phyloP scores from a whole-genome alignment of 1,139 yeast genomes.

The Arxiozyma telluris region DNA sequence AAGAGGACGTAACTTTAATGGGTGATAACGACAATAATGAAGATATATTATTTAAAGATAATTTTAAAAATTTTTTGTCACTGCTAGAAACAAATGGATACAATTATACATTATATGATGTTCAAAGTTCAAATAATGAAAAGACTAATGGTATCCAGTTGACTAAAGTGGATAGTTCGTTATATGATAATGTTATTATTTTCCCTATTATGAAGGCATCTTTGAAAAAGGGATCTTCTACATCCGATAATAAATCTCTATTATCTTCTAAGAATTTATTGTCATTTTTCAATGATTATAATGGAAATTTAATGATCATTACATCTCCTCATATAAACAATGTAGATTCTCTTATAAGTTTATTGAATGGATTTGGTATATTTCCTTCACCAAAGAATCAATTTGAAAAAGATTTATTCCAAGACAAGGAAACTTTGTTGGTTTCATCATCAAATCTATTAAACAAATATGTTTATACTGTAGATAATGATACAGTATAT shows the following conservation, averaged over 20 bases:
- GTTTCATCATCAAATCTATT: slow-evolving; percentile 17
- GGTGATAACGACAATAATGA: neutral
- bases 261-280: slow-evolving; percentile 38
- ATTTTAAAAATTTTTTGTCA: neutral
- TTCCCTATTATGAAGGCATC: slow-evolving; percentile 36
- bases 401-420: slow-evolving; percentile 59
- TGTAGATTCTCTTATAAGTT: slow-evolving; percentile 59
- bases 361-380: slow-evolving; percentile 74
- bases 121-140: neutral
- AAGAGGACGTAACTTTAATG: slow-evolving; percentile 22
- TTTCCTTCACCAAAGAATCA: slow-evolving; percentile 74
- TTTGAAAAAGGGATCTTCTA: neutral
- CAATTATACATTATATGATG: neutral
- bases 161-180: slow-evolving; percentile 36
- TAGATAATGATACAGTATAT: slow-evolving; percentile 12
- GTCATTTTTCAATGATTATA: slow-evolving; percentile 43
- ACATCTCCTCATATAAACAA: slow-evolving; percentile 44
- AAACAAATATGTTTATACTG: slow-evolving; percentile 18
- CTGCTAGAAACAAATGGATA: neutral
- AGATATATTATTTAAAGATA: neutral
- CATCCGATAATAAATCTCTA: slow-evolving; percentile 32
- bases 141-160: slow-evolving; percentile 26
- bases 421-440: slow-evolving; percentile 14
- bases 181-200: slow-evolving; percentile 46
- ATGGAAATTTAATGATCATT: slow-evolving; percentile 69